These are phyloP conservation scores for Ballota nigra DNA, from an alignment of 257 asterid genomes.

Conservation along the genomic window DNA sequence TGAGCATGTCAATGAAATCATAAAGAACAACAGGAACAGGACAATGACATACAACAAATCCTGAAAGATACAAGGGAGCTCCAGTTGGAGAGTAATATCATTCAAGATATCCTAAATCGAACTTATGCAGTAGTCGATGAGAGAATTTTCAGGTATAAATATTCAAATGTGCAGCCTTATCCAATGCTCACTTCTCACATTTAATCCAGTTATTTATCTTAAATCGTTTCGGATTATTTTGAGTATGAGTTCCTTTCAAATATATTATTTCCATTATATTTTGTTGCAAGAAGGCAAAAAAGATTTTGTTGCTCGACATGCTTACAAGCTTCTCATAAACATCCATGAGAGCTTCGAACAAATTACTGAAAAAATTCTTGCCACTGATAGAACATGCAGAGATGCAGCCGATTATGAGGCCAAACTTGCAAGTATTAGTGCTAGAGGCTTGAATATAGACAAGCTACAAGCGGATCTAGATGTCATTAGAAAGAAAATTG, in stretches of 20 bases:
- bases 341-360: conserved; percentile 72
- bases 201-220: not conserved
- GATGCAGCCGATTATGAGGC: conserved; percentile 62
- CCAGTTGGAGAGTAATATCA: conserved; percentile 77
- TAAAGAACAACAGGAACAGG: conserved; percentile 85
- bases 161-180: not conserved
- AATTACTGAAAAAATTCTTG: conserved; percentile 57
- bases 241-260: not conserved
- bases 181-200: not conserved
- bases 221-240: no score
- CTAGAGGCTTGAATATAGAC: conserved; percentile 53
- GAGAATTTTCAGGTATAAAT: conserved; percentile 59
- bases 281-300: conserved; percentile 67
- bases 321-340: conserved; percentile 52
- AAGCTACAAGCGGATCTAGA: conserved; percentile 68
- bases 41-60: conserved; percentile 62
- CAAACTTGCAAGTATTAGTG: conserved; percentile 47
- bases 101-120: conserved; percentile 76
- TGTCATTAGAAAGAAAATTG: conserved; percentile 63
- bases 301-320: conserved; percentile 60
- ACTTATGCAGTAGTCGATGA: conserved; percentile 69
- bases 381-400: conserved; percentile 58
- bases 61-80: conserved; percentile 80
- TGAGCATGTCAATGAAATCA: conserved; percentile 67
- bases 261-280: not conserved